Conservation (phyloP, 495 filamentous ascomycete genomes). For the Aspergillus sparsus region DNA sequence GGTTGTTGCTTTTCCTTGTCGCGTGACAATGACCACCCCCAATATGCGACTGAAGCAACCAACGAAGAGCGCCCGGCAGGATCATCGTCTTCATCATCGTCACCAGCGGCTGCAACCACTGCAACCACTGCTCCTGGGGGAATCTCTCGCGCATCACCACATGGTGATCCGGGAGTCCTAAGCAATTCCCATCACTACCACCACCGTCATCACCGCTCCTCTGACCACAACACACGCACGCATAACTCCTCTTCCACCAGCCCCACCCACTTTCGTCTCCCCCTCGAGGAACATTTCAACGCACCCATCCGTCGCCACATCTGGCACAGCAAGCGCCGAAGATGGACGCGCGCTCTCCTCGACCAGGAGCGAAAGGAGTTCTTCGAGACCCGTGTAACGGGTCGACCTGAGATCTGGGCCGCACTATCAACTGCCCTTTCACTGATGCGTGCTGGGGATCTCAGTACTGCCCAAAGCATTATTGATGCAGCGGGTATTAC, state of each 20-base stretch:
- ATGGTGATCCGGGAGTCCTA: slow-evolving; percentile 3
- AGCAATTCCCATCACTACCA: slow-evolving; percentile 6
- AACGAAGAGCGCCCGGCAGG: slow-evolving; percentile 24
- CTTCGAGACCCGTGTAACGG: slow-evolving; percentile 81
- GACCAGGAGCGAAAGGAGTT: slow-evolving; percentile 62
- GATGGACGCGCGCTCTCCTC: slow-evolving; percentile 55
- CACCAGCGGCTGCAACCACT: slow-evolving; percentile 2
- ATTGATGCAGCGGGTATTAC: slow-evolving; percentile 78
- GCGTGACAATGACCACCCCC: slow-evolving; percentile 33
- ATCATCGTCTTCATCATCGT: slow-evolving; percentile 9
- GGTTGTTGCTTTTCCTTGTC: slow-evolving; percentile 47
- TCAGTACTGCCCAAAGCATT: slow-evolving; percentile 73
- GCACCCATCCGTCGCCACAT: slow-evolving; percentile 51
- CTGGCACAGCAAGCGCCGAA: slow-evolving; percentile 51
- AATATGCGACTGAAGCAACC: slow-evolving; percentile 20
- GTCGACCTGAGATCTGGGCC: slow-evolving; percentile 74
- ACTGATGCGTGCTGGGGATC: slow-evolving; percentile 59
- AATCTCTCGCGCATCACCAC: not conserved
- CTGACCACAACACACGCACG: slow-evolving; percentile 2
- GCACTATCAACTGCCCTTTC: slow-evolving; percentile 67
- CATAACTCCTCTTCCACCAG: slow-evolving; percentile 22
- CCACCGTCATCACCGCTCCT: slow-evolving; percentile 14
- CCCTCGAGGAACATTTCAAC: slow-evolving; percentile 52
- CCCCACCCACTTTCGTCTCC: slow-evolving; percentile 11
- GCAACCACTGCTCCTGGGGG: not conserved